A percentile compares a stretch with the other conserved stretches of the same genome.
Conservation (phyloP, 2,329 filamentous ascomycete species). For the Colletotrichum tanaceti region DNA sequence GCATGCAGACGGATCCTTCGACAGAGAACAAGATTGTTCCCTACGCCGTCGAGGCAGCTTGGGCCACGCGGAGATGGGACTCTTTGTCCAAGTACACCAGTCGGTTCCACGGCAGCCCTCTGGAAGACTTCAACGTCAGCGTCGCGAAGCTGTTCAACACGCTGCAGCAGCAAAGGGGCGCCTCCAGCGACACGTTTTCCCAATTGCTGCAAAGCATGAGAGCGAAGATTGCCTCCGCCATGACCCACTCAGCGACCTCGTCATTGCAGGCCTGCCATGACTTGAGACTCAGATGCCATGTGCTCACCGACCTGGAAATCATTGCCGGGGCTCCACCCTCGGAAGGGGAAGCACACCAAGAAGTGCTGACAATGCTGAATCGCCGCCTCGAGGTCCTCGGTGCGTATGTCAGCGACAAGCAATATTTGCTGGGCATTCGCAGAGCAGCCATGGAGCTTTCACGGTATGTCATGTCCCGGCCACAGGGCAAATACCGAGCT, state of each 20-base stretch:
- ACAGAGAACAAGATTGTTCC: slow-evolving; percentile 76
- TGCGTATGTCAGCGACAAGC: slow-evolving; percentile 90
- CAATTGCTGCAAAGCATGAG: slow-evolving; percentile 72
- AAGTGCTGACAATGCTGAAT: slow-evolving; percentile 68
- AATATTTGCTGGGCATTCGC: slow-evolving; percentile 88
- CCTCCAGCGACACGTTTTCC: slow-evolving; percentile 63
- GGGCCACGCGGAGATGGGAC: slow-evolving; percentile 87
- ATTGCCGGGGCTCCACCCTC: slow-evolving; percentile 67
- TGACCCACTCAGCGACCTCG: slow-evolving; percentile 81
- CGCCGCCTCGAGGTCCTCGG: slow-evolving; percentile 90
- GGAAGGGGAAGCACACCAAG: slow-evolving; percentile 53
- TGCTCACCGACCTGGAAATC: slow-evolving; percentile 86
- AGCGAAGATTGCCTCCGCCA: slow-evolving; percentile 75
- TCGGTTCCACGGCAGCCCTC: slow-evolving; percentile 62
- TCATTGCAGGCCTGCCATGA: slow-evolving; percentile 89
- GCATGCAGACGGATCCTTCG: slow-evolving; percentile 68
- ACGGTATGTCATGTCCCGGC: slow-evolving; percentile 58
- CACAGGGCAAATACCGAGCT: background rate
- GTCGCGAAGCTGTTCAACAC: slow-evolving; percentile 71
- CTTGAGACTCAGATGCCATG: slow-evolving; percentile 85
- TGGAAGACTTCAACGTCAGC: slow-evolving; percentile 83
- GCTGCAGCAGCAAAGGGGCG: slow-evolving; percentile 66
- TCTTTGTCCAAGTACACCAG: slow-evolving; percentile 75
- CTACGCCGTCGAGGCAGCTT: slow-evolving; percentile 90
- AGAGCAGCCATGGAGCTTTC: slow-evolving; percentile 88